Evolutionary conservation across 306 rosid species (phyloP).

Genomic region (Cucumis sativus): DNA sequence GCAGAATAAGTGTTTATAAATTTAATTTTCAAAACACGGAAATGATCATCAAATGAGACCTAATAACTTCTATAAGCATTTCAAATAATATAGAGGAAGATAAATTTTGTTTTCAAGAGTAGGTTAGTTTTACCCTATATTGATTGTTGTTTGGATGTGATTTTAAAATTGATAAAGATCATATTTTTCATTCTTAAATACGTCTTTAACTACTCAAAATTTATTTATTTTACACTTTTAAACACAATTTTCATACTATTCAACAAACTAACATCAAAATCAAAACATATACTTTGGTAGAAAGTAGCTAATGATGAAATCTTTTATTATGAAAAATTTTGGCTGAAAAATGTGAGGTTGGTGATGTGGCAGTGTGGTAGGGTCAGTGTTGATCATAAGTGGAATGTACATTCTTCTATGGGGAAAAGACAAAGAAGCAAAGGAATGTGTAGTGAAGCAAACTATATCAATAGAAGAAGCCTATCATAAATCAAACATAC

Average conservation of each 20-base stretch:
- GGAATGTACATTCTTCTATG: constrained; percentile 75
- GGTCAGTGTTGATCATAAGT: constrained; percentile 52
- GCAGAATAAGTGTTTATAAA: too few relatives aligned
- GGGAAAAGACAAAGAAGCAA: constrained; percentile 54
- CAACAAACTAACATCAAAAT: background rate
- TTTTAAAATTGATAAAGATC: too few relatives aligned
- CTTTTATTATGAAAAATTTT: too few relatives aligned
- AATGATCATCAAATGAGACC: too few relatives aligned
- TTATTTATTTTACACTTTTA: too few relatives aligned
- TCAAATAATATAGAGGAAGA: background rate
- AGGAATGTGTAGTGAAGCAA: constrained; percentile 20
- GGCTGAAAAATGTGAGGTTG: background rate
- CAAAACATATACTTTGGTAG: background rate
- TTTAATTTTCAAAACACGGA: too few relatives aligned
- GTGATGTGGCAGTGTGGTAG: constrained; percentile 42
- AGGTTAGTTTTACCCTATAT: background rate
- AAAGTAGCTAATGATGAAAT: too few relatives aligned
- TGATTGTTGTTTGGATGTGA: too few relatives aligned
- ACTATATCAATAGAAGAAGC: constrained; percentile 23
- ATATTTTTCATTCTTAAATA: too few relatives aligned
- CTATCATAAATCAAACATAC: background rate
- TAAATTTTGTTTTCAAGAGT: background rate
- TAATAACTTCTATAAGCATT: background rate
- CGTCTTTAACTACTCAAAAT: too few relatives aligned
- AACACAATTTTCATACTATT: too few relatives aligned